Conservation (phyloP, 768 basidiomycete genomes). For the Pulveroboletus sp. region DNA sequence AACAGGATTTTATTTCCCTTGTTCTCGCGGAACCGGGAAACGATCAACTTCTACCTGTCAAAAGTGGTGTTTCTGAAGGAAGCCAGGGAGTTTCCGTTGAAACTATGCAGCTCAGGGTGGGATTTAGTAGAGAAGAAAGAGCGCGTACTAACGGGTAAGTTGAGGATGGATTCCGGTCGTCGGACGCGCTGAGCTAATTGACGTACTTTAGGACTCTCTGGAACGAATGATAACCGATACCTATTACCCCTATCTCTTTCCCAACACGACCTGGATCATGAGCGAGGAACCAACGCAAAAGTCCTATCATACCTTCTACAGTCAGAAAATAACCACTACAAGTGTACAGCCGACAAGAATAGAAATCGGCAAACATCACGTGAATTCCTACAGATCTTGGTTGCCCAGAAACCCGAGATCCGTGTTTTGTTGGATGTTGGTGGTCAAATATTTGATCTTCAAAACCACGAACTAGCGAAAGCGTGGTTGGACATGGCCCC, state of each 20-base stretch:
- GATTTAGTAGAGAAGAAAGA: slow-evolving; percentile 43
- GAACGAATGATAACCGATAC: slow-evolving; percentile 63
- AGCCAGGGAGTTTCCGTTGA: slow-evolving; percentile 45
- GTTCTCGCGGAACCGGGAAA: too few species aligned
- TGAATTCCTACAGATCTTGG: slow-evolving; percentile 31
- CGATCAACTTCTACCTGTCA: too few species aligned
- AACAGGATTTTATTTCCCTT: slow-evolving; percentile 27
- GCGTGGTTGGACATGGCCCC: slow-evolving; percentile 12
- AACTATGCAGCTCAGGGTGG: slow-evolving; percentile 50
- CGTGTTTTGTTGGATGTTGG: too few species aligned
- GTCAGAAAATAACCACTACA: slow-evolving; percentile 28
- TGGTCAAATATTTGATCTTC: slow-evolving; percentile 51
- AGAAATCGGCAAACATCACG: slow-evolving; percentile 11
- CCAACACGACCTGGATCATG: too few species aligned
- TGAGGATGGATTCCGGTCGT: too few species aligned
- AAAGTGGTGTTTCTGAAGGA: slow-evolving; percentile 49
- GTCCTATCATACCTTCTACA: slow-evolving; percentile 28
- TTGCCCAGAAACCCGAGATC: slow-evolving; percentile 37
- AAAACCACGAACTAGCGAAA: slow-evolving; percentile 36
- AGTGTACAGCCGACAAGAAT: slow-evolving; percentile 10
- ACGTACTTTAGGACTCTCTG: slow-evolving; percentile 45
- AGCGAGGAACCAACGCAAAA: too few species aligned
- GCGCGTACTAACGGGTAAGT: slow-evolving; percentile 9
- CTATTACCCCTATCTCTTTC: too few species aligned
- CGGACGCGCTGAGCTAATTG: not conserved